Conservation (phyloP, 2,329 filamentous ascomycete species). For the Myriosclerotinia curreyana region DNA sequence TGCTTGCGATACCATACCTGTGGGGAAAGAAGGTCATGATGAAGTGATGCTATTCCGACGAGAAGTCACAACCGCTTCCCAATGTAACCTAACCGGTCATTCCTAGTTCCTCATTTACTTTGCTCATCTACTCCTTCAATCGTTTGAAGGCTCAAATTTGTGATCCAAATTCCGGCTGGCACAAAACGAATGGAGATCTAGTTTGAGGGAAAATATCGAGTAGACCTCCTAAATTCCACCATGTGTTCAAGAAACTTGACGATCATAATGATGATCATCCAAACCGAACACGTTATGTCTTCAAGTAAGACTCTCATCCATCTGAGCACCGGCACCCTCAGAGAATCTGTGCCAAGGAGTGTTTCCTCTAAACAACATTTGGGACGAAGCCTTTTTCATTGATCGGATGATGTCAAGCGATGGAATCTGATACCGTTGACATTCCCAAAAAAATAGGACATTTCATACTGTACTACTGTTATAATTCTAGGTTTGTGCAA, state of each 20-base stretch:
- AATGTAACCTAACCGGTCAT: neutral
- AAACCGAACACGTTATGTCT: neutral
- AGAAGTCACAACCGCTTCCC: neutral
- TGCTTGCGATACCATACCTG: neutral
- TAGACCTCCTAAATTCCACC: neutral
- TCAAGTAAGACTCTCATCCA: neutral
- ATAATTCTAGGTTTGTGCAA: neutral
- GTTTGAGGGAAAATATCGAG: neutral
- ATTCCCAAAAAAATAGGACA: constrained; percentile 1
- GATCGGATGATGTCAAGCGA: neutral
- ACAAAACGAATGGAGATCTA: neutral
- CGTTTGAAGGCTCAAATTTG: too few species aligned
- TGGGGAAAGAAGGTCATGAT: neutral
- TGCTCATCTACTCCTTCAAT: neutral
- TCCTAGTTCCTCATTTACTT: neutral
- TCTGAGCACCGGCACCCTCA: neutral
- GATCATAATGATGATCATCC: neutral
- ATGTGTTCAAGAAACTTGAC: neutral
- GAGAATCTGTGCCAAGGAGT: neutral
- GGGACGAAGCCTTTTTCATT: neutral
- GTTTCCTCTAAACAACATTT: neutral
- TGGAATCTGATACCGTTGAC: constrained; percentile 1
- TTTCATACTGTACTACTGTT: constrained; percentile 6
- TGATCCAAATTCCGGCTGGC: neutral
- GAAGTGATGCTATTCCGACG: neutral